These are phyloP conservation scores for Carallia brachiata DNA, from an alignment of 345 rosid species.

Conservation along the genomic window DNA sequence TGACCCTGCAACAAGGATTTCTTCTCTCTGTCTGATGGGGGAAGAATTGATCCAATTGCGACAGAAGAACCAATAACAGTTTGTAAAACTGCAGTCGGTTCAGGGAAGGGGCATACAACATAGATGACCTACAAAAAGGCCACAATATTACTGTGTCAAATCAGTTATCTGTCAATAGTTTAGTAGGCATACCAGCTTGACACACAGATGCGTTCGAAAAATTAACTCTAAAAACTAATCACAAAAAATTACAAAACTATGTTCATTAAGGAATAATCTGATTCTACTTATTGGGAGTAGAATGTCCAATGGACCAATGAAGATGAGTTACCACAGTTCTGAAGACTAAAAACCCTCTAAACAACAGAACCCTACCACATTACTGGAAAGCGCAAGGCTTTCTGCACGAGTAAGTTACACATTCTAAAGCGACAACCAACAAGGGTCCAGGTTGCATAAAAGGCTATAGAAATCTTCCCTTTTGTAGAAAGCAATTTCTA, in stretches of 20 bases:
- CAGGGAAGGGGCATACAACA: conserved; percentile 98
- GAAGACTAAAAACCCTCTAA: neutral
- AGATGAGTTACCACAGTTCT: neutral
- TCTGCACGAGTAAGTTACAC: no score
- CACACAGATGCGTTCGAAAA: neutral
- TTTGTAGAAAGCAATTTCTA: conserved; percentile 1
- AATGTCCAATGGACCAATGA: neutral
- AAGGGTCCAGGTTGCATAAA: neutral
- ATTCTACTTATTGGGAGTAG: neutral
- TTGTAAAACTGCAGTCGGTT: conserved; percentile 82
- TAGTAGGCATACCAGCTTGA: neutral
- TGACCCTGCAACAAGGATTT: conserved; percentile 65
- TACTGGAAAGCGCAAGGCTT: neutral
- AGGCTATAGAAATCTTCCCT: neutral
- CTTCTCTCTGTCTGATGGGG: conserved; percentile 67
- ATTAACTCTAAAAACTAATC: neutral
- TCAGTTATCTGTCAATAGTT: neutral
- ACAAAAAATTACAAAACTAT: no score
- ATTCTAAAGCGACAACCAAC: neutral
- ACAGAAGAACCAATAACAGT: conserved; percentile 85
- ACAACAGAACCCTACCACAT: conserved; percentile 3
- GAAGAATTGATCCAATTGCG: conserved; percentile 72
- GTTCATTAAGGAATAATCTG: no score
- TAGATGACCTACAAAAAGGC: conserved; percentile 65
- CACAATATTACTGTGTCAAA: neutral